Evolutionary conservation across 83 land plant genomes (phyloP), one percentile per base, ranked within the genome.

Genomic region (Picea mariana): DNA sequence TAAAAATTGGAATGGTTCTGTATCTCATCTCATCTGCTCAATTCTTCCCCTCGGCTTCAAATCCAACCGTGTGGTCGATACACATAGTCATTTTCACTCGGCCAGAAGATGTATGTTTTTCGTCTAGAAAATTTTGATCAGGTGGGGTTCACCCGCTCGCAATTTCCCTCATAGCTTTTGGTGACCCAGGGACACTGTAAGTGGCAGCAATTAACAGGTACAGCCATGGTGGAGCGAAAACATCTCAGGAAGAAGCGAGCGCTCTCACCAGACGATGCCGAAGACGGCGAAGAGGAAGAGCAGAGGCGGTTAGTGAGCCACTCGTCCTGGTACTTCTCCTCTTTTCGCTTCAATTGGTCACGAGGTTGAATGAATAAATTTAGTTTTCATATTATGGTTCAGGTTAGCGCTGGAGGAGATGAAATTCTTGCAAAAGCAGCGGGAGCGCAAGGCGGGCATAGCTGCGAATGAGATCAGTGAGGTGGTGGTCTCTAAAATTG

Each of bases 351-450:
- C 78, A 17, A 27, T 42, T 27, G 34, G 38, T 23, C 79, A 8
- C 61, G 13, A n/a, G 31, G 38, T 81, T 68, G 47, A 67, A 81
- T 81, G 9, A 40, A 71, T 34, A 77, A 27, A 38, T 67, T 60
- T 77, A 60, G 23, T 23, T 77, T 47, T 44, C 26, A 23, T 52
- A 7, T 52, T 52, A 9, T 77, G 61, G 61, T 2, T 67, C 66
- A 91, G 94, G 67, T 83, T 93, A 84, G 90, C 92, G 0, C 60
- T 95, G 71, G 96, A 95, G 86, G 98, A 95, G 87, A 91, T 95
- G 49, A 93, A 90, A 81, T 89, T 93, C 23, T 90, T 93, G 16
- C 98, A 95, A 82, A 93, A 87, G 84, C 98, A 89, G 82, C 77
- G 98, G 75, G 93, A 93, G 85, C 90, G 96, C 80, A 90, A 83